Conservation (phyloP, 2,329 filamentous ascomycete species). For the Colletotrichum sp. region DNA sequence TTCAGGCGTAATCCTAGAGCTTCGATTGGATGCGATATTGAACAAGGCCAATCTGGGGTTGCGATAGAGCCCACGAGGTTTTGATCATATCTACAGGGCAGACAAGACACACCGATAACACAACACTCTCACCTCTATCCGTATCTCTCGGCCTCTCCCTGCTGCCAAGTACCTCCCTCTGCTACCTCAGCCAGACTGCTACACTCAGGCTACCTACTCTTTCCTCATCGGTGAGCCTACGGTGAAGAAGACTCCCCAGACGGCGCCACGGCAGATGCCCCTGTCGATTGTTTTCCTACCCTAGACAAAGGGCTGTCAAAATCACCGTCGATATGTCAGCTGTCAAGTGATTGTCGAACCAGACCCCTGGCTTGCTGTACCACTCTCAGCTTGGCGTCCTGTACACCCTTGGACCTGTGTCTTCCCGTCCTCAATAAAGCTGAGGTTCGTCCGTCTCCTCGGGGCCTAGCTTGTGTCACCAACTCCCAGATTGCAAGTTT, state of each 20-base stretch:
- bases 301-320: constrained; percentile 2
- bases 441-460: neutral
- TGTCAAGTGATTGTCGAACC: neutral
- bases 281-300: neutral
- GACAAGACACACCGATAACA: neutral
- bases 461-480: neutral
- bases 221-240: neutral
- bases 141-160: neutral
- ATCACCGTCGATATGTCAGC: neutral
- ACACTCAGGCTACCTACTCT: neutral
- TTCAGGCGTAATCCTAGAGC: neutral
- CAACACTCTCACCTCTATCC: neutral
- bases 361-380: neutral
- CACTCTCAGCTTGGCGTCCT: neutral
- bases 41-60: neutral
- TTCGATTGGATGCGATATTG: neutral
- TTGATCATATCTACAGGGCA: constrained; percentile 1
- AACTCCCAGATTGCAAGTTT: neutral
- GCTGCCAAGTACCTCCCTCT: neutral
- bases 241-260: neutral
- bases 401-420: neutral
- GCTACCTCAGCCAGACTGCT: neutral
- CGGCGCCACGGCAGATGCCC: neutral
- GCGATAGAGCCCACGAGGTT: neutral
- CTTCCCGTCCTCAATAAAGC: constrained; percentile 5